phyloP scores from a whole-genome alignment of 2,329 filamentous ascomycete genomes.

The Aspergillus quadrilineatus region DNA sequence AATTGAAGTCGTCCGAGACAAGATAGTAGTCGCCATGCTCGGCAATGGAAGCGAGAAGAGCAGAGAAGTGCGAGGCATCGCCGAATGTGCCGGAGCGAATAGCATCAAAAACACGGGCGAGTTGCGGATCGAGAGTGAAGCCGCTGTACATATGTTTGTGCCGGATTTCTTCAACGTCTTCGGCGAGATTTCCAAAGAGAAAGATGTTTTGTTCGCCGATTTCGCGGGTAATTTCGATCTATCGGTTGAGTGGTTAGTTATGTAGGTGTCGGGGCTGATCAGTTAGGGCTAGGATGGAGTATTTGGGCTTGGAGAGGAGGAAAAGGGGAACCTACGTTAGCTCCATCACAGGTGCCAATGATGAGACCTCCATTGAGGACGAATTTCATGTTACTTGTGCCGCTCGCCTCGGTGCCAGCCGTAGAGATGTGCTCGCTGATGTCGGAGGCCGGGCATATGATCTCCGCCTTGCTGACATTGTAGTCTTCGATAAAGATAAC shows the following conservation, averaged over 20 bases:
- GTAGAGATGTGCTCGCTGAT: slow-evolving; percentile 99
- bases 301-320: not conserved
- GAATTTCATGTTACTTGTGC: slow-evolving; percentile 99
- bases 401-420: slow-evolving; percentile 83
- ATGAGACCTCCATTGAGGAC: slow-evolving; percentile 95
- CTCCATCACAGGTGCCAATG: slow-evolving; percentile 96
- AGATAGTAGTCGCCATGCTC: slow-evolving; percentile 98
- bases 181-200: slow-evolving; percentile 92
- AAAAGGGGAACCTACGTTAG: slow-evolving; percentile 67
- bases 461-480: slow-evolving; percentile 98
- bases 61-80: slow-evolving; percentile 72
- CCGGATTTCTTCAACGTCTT: slow-evolving; percentile 94
- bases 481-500: slow-evolving; percentile 98
- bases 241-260: slow-evolving; percentile 2
- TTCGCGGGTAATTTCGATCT: slow-evolving; percentile 97
- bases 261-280: not conserved
- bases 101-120: slow-evolving; percentile 76
- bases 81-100: slow-evolving; percentile 83
- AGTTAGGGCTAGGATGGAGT: not conserved
- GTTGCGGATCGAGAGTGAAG: slow-evolving; percentile 72
- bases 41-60: slow-evolving; percentile 78
- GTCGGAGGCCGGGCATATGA: slow-evolving; percentile 90
- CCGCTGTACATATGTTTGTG: slow-evolving; percentile 82
- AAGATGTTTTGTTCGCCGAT: slow-evolving; percentile 97
- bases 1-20: slow-evolving; percentile 95